A percentile compares a stretch with the other conserved stretches of the same genome.
These are phyloP conservation scores for Pleurotus cornucopiae DNA, from an alignment of 768 basidiomycete species.

Conservation along the genomic window DNA sequence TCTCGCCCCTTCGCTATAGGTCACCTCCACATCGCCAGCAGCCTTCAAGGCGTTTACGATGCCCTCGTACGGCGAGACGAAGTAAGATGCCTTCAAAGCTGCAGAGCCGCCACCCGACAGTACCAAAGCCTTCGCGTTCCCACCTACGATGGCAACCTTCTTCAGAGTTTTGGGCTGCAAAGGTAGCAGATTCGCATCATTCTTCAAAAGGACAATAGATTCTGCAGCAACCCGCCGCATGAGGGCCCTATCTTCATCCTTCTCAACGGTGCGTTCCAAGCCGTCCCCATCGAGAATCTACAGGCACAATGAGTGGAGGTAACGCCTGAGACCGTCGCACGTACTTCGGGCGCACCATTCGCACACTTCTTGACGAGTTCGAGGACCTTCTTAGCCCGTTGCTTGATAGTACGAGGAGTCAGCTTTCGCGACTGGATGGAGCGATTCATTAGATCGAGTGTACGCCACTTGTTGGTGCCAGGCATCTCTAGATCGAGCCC, in stretches of 20 bases:
- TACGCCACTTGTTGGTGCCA: constrained; percentile 72
- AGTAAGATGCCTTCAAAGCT: constrained; percentile 69
- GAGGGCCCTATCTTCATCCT: constrained; percentile 54
- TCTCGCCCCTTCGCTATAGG: constrained; percentile 66
- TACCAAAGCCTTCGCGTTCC: constrained; percentile 60
- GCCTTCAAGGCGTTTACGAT: constrained; percentile 54
- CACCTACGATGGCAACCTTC: constrained; percentile 74
- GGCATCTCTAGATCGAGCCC: constrained; percentile 82
- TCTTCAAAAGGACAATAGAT: constrained; percentile 75
- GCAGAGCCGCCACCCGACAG: constrained; percentile 74
- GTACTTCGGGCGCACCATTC: constrained; percentile 59
- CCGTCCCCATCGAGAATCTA: constrained; percentile 73
- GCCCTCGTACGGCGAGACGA: constrained; percentile 73
- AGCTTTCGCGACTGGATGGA: constrained; percentile 61
- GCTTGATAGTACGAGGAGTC: constrained; percentile 58
- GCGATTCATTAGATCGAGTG: constrained; percentile 61
- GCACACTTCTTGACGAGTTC: constrained; percentile 70
- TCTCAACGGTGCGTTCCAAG: constrained; percentile 58
- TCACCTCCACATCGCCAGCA: constrained; percentile 45
- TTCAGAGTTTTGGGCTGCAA: constrained; percentile 45
- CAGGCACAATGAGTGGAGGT: not conserved
- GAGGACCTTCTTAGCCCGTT: constrained; percentile 62
- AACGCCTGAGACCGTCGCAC: constrained; percentile 2
- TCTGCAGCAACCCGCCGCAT: constrained; percentile 66
- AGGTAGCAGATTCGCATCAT: constrained; percentile 51